Base-by-base conservation (phyloP, 2,329 filamentous ascomycete species). In the Helotiales sp. region DNA sequence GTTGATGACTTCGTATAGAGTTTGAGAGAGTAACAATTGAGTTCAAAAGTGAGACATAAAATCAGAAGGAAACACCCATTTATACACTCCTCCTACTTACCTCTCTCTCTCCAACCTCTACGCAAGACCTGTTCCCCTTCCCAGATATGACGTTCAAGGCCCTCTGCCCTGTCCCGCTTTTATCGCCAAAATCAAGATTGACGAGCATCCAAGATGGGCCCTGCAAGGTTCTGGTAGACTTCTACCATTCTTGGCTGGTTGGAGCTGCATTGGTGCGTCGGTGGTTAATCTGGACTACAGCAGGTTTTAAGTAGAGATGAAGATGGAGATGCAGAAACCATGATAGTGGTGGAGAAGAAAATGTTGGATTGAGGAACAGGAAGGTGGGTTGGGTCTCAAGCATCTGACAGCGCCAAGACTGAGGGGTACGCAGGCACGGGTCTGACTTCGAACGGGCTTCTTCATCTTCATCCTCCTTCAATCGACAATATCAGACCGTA, bases 181-280 rank as follows among this genome's bases (percentile, higher is more conserved):
- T 22, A 55, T 45, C 40, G 40, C 40, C 40, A 54, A 57, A 66
- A 66, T 59, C 58, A 62, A 62, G 64, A 43, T 61, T 61, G 57
- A 24, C 43, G 32, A 49, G 55, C 45, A 30, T 11, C 28, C 40
- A 66, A n/a, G 40, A 62, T 24, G 30, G 15, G 49, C 20, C 37
- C 37, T 45, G 37, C 30, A 63, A 17, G 47, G 40, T 55, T 45
- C n/a, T 22, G 30, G 60, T 40, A 50, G 30, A 54, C 34, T 43
- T 63, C 45, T 45, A 32, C 4, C 49, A 20, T 4, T 11, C n/a
- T 47, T 47, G 1, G 57, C 49, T 63, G 50, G 61, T 28, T 13
- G 17, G n/a, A 30, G 26, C 26, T 58, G 55, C 40, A 37, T 49
- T 63, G n/a, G 50, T 57, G 40, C 61, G 10, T 34, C 6, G 11